Conservation (phyloP, 2,329 filamentous ascomycete genomes). For the Aureobasidium mangrovei region DNA sequence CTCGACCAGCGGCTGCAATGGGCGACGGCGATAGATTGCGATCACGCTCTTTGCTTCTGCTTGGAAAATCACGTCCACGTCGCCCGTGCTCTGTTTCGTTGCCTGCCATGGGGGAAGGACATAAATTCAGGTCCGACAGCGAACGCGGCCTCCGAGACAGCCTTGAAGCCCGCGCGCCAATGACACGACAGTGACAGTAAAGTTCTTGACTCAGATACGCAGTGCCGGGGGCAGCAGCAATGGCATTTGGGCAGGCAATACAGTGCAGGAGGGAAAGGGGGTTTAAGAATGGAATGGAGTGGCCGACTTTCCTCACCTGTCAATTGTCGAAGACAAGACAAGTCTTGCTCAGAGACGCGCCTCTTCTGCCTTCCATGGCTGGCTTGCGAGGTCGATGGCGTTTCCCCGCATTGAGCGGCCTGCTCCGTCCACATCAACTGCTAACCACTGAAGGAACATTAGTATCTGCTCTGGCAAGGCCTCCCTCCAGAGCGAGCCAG, state of each 20-base stretch:
- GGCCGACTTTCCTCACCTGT: conserved; percentile 12
- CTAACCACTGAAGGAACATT: background rate
- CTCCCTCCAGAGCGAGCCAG: background rate
- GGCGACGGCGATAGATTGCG: conserved; percentile 7
- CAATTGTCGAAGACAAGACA: background rate
- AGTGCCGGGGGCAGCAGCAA: background rate
- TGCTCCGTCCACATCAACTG: background rate
- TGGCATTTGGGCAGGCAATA: conserved; percentile 6
- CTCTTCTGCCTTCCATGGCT: conserved; percentile 1
- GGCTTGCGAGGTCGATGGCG: conserved; percentile 5
- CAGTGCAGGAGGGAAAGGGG: background rate
- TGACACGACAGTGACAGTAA: background rate
- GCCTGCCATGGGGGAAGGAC: conserved; percentile 12
- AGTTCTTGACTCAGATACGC: conserved; percentile 10
- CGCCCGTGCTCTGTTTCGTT: conserved; percentile 12
- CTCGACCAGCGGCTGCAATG: conserved; percentile 7
- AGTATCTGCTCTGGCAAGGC: background rate
- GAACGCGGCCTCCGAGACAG: conserved; percentile 11
- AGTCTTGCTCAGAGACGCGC: conserved; percentile 11
- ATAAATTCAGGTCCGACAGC: conserved; percentile 10
- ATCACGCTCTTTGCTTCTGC: conserved; percentile 13
- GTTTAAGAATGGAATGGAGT: conserved; percentile 1
- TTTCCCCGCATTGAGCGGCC: conserved; percentile 10
- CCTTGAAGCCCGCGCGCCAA: conserved; percentile 12
- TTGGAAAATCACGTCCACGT: conserved; percentile 13